A percentile compares a stretch with the other conserved stretches of the same genome.
phyloP scores from a whole-genome alignment of 371 early-diverging fungal species.

The Mortierella sp. region DNA sequence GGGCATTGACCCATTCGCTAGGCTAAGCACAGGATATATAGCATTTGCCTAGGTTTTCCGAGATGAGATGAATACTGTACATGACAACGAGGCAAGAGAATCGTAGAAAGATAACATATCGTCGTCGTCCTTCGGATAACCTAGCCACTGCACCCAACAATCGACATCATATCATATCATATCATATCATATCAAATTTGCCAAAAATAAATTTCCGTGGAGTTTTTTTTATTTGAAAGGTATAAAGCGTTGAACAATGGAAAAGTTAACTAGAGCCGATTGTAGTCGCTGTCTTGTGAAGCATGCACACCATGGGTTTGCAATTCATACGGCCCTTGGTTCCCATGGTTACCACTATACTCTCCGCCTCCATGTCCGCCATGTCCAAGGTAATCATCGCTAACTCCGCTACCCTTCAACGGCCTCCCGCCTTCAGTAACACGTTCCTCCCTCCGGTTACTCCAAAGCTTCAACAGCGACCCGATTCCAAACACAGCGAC shows the following conservation, averaged over 20 bases:
- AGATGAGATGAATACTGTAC: too few relatives aligned
- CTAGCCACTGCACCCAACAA: too few relatives aligned
- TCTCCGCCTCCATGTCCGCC: neutral
- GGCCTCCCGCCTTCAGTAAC: neutral
- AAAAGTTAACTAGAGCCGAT: neutral
- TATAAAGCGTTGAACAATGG: too few relatives aligned
- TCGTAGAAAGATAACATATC: too few relatives aligned
- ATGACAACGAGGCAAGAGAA: too few relatives aligned
- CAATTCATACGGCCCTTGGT: neutral
- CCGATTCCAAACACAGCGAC: constrained; percentile 27
- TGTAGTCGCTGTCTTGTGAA: neutral
- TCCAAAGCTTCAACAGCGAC: constrained; percentile 21
- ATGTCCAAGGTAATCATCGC: neutral
- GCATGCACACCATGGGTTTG: neutral
- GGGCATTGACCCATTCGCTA: neutral
- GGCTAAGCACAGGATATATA: too few relatives aligned
- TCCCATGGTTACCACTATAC: neutral
- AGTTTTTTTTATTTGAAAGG: too few relatives aligned
- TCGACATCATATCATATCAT: too few relatives aligned
- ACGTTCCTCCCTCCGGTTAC: neutral
- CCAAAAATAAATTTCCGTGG: too few relatives aligned
- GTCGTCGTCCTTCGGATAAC: too few relatives aligned
- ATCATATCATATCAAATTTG: too few relatives aligned
- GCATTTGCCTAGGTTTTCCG: too few relatives aligned
- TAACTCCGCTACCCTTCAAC: neutral